phyloP scores from a whole-genome alignment of 768 basidiomycete genomes.

The Tricholoma bakamatsutake region DNA sequence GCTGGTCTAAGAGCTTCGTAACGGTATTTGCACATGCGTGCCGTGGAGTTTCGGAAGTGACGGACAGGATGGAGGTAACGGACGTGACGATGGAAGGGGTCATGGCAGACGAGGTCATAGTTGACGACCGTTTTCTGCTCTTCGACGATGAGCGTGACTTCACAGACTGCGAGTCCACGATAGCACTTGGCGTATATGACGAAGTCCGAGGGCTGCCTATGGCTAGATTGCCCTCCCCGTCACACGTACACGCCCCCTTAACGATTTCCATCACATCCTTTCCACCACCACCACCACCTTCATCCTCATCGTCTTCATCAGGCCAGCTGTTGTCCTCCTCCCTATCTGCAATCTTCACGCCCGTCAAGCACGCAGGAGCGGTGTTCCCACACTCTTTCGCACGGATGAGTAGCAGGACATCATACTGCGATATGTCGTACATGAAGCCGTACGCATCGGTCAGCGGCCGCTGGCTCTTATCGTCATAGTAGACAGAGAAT shows the following conservation, averaged over 20 bases:
- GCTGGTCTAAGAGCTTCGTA: conserved; percentile 62
- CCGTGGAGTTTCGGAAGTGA: conserved; percentile 57
- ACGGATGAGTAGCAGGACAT: conserved; percentile 67
- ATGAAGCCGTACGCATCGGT: conserved; percentile 91
- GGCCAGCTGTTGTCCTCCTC: conserved; percentile 77
- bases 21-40: conserved; percentile 77
- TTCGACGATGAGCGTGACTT: conserved; percentile 49
- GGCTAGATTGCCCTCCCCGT: conserved; percentile 24
- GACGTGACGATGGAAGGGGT: conserved; percentile 23
- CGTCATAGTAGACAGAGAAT: conserved; percentile 44
- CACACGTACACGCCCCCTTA: conserved; percentile 40
- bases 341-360: conserved; percentile 82
- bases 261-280: conserved; percentile 39
- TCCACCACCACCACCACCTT: conserved; percentile 14
- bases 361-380: conserved; percentile 81
- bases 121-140: conserved; percentile 41
- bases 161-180: conserved; percentile 19
- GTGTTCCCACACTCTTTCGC: conserved; percentile 68
- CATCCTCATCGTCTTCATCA: conserved; percentile 44
- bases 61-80: conserved; percentile 49
- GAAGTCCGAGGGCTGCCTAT: not conserved
- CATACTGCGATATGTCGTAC: conserved; percentile 80
- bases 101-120: conserved; percentile 20
- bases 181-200: not conserved
- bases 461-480: conserved; percentile 50